Conservation (phyloP, 176 grass and related monocot genomes). For the Areca catechu region DNA sequence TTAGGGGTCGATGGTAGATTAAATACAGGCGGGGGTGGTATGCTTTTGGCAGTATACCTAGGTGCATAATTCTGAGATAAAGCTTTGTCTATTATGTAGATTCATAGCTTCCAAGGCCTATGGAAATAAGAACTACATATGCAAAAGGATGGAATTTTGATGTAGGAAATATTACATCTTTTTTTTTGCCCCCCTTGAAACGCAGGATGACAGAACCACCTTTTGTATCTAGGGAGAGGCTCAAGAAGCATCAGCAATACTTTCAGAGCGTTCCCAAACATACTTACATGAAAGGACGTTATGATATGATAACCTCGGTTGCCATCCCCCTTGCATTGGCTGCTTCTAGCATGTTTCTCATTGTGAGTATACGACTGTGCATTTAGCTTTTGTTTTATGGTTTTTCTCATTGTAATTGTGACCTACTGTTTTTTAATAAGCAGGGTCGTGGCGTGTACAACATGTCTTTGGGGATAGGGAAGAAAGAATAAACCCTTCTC, state of each 20-base stretch:
- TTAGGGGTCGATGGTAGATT: no score
- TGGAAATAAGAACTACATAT: no score
- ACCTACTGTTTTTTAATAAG: background rate
- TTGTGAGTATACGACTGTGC: constrained; percentile 16
- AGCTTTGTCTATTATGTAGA: no score
- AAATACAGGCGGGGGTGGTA: no score
- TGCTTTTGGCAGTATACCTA: no score
- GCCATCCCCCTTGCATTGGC: constrained; percentile 61
- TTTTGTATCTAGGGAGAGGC: constrained; percentile 55
- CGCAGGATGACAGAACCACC: constrained; percentile 59
- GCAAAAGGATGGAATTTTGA: no score
- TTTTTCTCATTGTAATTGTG: background rate
- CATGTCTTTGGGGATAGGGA: constrained; percentile 6
- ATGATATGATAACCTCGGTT: constrained; percentile 56
- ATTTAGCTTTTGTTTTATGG: background rate
- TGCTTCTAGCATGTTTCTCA: constrained; percentile 43
- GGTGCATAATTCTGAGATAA: no score
- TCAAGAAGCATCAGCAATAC: constrained; percentile 46
- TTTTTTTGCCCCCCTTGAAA: no score
- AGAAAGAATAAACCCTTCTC: constrained; percentile 15
- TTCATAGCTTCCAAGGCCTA: no score
- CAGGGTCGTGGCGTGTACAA: constrained; percentile 36
- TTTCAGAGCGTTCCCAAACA: constrained; percentile 54
- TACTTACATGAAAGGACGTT: constrained; percentile 68
- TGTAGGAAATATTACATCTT: background rate